Base-by-base conservation (phyloP, 345 rosid genomes). In the Syzygium aromaticum region DNA sequence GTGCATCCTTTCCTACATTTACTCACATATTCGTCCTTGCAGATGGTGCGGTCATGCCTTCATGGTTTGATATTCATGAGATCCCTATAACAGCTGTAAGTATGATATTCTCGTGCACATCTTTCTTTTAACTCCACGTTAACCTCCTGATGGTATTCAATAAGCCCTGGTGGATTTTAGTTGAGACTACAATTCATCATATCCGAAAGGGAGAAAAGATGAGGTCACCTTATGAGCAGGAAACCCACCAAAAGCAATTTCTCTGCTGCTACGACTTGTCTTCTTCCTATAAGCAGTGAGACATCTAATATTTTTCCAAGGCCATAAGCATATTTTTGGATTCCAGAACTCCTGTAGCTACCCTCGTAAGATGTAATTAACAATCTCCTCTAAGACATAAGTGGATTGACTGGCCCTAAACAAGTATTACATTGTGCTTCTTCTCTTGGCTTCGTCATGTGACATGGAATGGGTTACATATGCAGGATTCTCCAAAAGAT, bases 61-160 rank as follows among this genome's bases (percentile, higher is more conserved):
- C 98, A 53, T 97, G 99, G 99, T 97, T 97, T 89, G 97, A 97
- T 88, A 92, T 97, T 86, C 96, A 89, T 61, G 97, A 97, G 95
- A 94, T 97, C 86, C 98, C 99, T 46, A 90, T 97, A 77, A 94
- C 93, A 12, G 96, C 94, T 85, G 99, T 97, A 92, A 94, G 93
- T 88, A 28, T 25, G 28, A 46, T 51, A 40, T 87, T 27, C 85
- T 67, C 87, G 40, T 49, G 16, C 67, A 33, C 86, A 33, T 52
- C 85, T 16, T 84, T 51, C 57, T 28, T 54, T 33, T 46, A 25
- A 84, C 16, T 52, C 38, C 49, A 19, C 3, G 14, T 38, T 33
- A 33, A 38, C 43, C 49, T 73, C 49, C 80, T 49, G 19, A 9
- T 1, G 14, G 80, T 33, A 73, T 2, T 22, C 46, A 73, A 33